A percentile compares a stretch with the other conserved stretches of the same genome.
Conservation (phyloP, 148 eudicot species). For the Nepenthes gracilis region DNA sequence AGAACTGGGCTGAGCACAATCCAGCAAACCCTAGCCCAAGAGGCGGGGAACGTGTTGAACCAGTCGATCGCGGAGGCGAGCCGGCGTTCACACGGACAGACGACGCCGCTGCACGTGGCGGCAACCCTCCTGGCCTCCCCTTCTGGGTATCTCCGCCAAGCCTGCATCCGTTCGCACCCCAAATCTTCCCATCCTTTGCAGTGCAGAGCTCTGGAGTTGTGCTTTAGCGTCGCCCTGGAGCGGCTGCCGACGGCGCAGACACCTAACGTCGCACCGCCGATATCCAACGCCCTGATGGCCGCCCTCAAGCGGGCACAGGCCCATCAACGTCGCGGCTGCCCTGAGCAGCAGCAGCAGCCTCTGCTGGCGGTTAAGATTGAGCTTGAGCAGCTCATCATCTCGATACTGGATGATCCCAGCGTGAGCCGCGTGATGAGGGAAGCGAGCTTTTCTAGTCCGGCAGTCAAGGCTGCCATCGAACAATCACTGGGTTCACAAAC, state of each 20-base stretch:
- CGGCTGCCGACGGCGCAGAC: conserved; percentile 52
- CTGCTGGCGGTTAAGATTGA: conserved; percentile 76
- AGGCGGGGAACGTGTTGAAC: conserved; percentile 53
- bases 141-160: conserved; percentile 55
- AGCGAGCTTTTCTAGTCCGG: conserved; percentile 77
- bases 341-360: conserved; percentile 88
- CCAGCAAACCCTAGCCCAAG: conserved; percentile 79
- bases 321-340: conserved; percentile 78
- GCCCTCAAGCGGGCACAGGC: conserved; percentile 90
- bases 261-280: conserved; percentile 25
- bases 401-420: conserved; percentile 82
- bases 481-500: conserved; percentile 24
- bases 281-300: conserved; percentile 78
- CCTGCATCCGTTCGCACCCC: conserved; percentile 80
- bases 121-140: conserved; percentile 65
- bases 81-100: conserved; percentile 75
- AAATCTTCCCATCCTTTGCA: conserved; percentile 85
- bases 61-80: conserved; percentile 77
- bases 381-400: conserved; percentile 67
- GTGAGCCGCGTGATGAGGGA: conserved; percentile 89
- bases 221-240: conserved; percentile 81
- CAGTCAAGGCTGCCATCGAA: conserved; percentile 75
- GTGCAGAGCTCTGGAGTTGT: conserved; percentile 82
- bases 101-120: conserved; percentile 88
- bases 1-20: conserved; percentile 72